Evolutionary conservation across 352 stramenopile genomes (phyloP).

Genomic region (Phytophthora parvispora): DNA sequence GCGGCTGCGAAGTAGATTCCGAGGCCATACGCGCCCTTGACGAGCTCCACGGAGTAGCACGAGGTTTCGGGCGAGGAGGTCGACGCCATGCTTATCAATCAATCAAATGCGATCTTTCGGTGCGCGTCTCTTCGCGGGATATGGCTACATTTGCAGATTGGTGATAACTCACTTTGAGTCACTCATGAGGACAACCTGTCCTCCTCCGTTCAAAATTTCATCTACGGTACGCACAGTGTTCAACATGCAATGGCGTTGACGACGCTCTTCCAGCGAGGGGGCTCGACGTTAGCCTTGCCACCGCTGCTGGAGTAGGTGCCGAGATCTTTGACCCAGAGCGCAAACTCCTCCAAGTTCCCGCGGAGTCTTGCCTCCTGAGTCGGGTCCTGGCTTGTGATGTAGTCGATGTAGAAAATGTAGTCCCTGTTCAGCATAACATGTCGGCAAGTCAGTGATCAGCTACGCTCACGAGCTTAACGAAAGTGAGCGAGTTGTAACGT

Average conservation of each 20-base stretch:
- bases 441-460: background rate
- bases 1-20: constrained; percentile 76
- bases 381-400: constrained; percentile 59
- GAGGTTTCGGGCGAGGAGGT: constrained; percentile 6
- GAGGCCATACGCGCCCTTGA: constrained; percentile 71
- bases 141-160: constrained; percentile 5
- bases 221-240: constrained; percentile 1
- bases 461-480: too few relatives aligned
- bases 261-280: constrained; percentile 75
- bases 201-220: background rate
- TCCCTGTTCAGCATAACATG: constrained; percentile 48
- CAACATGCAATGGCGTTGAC: constrained; percentile 76
- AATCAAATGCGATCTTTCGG: constrained; percentile 14
- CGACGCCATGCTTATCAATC: constrained; percentile 19
- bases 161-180: too few relatives aligned
- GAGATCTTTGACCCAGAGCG: constrained; percentile 81
- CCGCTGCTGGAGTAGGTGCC: constrained; percentile 75
- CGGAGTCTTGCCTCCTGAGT: constrained; percentile 61
- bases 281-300: constrained; percentile 71
- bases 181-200: too few relatives aligned
- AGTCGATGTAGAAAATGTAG: constrained; percentile 88
- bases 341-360: constrained; percentile 79
- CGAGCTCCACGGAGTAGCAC: constrained; percentile 60
- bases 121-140: background rate
- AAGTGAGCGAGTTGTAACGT: background rate